Conservation (phyloP, 108 stramenopile species). For the Conticribra guillardii region DNA sequence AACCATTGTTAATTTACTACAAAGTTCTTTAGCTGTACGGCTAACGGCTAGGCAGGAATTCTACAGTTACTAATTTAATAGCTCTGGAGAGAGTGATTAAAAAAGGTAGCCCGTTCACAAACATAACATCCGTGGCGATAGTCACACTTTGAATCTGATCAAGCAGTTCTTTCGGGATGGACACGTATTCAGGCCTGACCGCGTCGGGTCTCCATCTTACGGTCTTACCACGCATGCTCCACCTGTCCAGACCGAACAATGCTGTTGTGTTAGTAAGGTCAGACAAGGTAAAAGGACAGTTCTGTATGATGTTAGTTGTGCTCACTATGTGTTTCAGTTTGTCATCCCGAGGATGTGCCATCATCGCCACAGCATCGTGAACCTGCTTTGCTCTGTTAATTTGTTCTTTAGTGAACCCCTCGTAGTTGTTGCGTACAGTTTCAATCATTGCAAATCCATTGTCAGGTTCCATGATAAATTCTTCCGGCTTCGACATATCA, state of each 20-base stretch:
- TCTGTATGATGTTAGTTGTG: slow-evolving; percentile 1
- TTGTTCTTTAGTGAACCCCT: slow-evolving; percentile 19
- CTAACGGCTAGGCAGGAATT: slow-evolving; percentile 1
- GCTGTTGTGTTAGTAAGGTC: slow-evolving; percentile 16
- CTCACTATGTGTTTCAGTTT: slow-evolving; percentile 22
- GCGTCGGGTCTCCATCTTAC: slow-evolving; percentile 6
- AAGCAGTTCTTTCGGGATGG: slow-evolving; percentile 21
- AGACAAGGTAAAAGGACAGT: slow-evolving; percentile 16
- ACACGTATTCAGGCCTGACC: slow-evolving; percentile 16
- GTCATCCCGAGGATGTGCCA: slow-evolving; percentile 10
- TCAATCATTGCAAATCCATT: background rate
- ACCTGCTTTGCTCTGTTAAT: background rate
- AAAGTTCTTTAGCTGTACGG: slow-evolving; percentile 9
- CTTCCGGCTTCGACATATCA: too few relatives aligned
- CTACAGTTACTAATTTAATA: slow-evolving; percentile 43
- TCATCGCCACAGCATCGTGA: slow-evolving; percentile 1
- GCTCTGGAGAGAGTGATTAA: slow-evolving; percentile 35
- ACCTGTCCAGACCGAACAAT: slow-evolving; percentile 33
- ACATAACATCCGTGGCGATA: slow-evolving; percentile 34
- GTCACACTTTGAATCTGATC: slow-evolving; percentile 20
- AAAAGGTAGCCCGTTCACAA: slow-evolving; percentile 47
- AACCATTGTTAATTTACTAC: background rate
- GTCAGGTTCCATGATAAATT: too few relatives aligned
- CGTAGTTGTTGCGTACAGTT: slow-evolving; percentile 2
- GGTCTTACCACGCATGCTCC: slow-evolving; percentile 35